Evolutionary conservation across 306 rosid genomes (phyloP), one percentile per base, ranked within the genome.

Genomic region (Prunus campanulata): DNA sequence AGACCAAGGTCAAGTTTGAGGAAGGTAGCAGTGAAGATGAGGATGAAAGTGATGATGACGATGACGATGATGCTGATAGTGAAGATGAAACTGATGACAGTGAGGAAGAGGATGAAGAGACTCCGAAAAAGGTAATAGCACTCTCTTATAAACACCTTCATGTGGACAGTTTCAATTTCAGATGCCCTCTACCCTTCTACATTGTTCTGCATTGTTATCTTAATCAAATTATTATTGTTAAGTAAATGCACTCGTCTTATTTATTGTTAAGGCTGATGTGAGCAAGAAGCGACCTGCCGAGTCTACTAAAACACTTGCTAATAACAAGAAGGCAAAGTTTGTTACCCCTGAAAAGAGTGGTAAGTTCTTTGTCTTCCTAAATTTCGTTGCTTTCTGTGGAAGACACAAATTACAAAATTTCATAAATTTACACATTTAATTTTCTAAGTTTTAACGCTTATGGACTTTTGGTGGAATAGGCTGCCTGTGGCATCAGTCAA

Each of bases 281-380:
- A 77, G 84, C 88, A 81, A 74, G 64, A 89, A 87, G 79, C 84
- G 87, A 72, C 79, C 81, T 57, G 51, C 67, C 16, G 88, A 86
- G 24, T 70, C 88, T 70, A 44, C 88, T 64, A 77, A 83, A 81
- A 81, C 84, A 18, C 81, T 84, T 76, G 73, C 30, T 39, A 75
- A 84, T 57, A 86, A 66, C 44, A 89, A 91, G 89, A 89, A 81
- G 85, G 83, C 92, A 20, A 91, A 89, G 80, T 70, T 91, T 29
- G 73, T 86, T n/a, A 89, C 91, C 72, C 92, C 93, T 30, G 84
- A 84, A 67, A 89, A 86, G 79, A 81, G 77, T 35, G 86, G 97
- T 89, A 52, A 81, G 90, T 81, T 32, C 48, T 60, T 44, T 70
- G 71, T 56, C 7, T 39, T 60, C 47, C 32, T 2, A 25, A 44